A percentile compares a stretch with the other conserved stretches of the same genome.
phyloP scores from a whole-genome alignment of 202 grass and related monocot species.

The Carex sylvatica region DNA sequence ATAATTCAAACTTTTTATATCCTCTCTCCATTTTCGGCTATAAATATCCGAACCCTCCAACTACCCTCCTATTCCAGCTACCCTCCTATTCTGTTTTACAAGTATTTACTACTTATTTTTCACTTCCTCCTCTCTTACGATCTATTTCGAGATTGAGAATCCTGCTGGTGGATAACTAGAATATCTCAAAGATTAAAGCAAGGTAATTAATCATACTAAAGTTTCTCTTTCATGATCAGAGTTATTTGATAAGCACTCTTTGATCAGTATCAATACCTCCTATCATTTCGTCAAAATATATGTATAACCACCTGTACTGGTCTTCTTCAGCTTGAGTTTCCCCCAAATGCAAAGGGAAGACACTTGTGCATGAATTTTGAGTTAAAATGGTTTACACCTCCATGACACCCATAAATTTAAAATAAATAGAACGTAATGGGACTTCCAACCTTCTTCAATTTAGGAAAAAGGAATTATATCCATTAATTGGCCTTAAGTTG shows the following conservation, averaged over 20 bases:
- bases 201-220: constrained; percentile 3
- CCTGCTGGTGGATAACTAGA: background rate
- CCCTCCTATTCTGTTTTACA: background rate
- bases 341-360: background rate
- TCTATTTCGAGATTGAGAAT: background rate
- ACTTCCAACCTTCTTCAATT: background rate
- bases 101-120: background rate
- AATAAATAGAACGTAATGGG: background rate
- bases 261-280: background rate
- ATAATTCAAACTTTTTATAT: background rate
- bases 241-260: background rate
- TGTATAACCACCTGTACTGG: background rate
- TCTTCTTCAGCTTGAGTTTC: background rate
- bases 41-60: background rate
- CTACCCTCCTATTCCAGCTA: background rate
- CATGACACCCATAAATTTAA: background rate
- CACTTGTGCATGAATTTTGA: background rate
- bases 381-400: background rate
- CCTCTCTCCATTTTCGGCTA: background rate
- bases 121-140: background rate
- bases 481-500: background rate
- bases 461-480: background rate
- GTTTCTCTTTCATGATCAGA: background rate
- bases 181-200: background rate
- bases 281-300: background rate